A percentile compares a stretch with the other conserved stretches of the same genome.
These are phyloP conservation scores for Plasmodium fragile DNA, from an alignment of 169 alveolate genomes.

Conservation along the genomic window DNA sequence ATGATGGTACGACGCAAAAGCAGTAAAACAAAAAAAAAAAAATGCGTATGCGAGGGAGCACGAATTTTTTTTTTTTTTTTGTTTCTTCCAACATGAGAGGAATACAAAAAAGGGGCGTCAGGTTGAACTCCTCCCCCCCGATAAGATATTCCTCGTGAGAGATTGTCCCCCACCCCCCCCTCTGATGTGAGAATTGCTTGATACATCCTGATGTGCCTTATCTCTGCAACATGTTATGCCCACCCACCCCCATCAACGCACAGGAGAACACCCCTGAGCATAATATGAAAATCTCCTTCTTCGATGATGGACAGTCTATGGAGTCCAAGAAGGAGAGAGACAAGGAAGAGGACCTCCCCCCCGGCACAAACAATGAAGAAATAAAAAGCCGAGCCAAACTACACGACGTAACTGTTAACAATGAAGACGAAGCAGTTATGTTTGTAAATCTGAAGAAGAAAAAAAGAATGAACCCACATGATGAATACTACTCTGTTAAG, in stretches of 20 bases:
- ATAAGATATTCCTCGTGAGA: neutral
- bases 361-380: neutral
- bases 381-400: neutral
- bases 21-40: neutral
- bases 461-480: conserved; percentile 1
- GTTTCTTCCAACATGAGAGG: neutral
- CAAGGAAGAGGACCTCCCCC: neutral
- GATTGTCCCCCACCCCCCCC: neutral
- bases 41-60: neutral
- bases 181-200: neutral
- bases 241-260: neutral
- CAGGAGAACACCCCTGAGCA: neutral
- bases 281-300: conserved; percentile 14
- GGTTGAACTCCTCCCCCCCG: neutral
- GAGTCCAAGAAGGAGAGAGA: conserved; percentile 15
- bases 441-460: neutral
- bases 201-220: neutral
- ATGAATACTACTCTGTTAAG: conserved; percentile 12
- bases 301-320: conserved; percentile 14
- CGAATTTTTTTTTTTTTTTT: neutral
- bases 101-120: neutral
- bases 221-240: neutral
- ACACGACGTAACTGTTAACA: neutral
- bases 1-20: neutral
- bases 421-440: conserved; percentile 14